Evolutionary conservation across 495 filamentous ascomycete genomes (phyloP).

Genomic region (Tuber calosporum): DNA sequence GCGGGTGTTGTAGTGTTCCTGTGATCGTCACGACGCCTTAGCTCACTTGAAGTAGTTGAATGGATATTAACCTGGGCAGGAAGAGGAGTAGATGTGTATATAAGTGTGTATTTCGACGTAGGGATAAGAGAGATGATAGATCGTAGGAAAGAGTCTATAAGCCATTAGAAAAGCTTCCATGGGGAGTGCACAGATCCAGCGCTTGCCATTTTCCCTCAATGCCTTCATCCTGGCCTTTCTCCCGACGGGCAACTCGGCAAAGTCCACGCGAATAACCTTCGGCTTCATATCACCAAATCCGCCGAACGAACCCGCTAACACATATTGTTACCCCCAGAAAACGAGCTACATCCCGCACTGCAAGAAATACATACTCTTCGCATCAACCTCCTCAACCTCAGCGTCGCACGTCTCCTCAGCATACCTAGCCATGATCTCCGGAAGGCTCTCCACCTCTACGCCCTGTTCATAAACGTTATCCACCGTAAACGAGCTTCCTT

Average conservation of each 20-base stretch:
- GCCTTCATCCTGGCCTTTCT: conserved; percentile 26
- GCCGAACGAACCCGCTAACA: conserved; percentile 29
- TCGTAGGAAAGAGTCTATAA: conserved; percentile 55
- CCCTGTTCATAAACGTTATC: conserved; percentile 32
- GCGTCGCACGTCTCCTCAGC: conserved; percentile 50
- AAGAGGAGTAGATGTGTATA: conserved; percentile 54
- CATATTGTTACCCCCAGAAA: background rate
- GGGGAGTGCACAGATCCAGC: background rate
- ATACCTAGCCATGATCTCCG: conserved; percentile 47
- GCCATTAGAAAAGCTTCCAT: conserved; percentile 1
- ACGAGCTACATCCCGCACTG: background rate
- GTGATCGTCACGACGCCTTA: conserved; percentile 45
- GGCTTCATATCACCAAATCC: conserved; percentile 37
- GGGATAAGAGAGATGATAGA: conserved; percentile 54
- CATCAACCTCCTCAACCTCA: conserved; percentile 51
- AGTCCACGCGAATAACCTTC: conserved; percentile 37
- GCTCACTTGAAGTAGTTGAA: conserved; percentile 14
- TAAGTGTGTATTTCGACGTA: conserved; percentile 53
- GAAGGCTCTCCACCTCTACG: conserved; percentile 48
- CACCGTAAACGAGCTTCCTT: conserved; percentile 32
- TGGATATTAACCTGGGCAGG: conserved; percentile 10
- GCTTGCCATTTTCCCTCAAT: conserved; percentile 34
- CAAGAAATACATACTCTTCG: conserved; percentile 51
- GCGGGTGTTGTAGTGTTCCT: conserved; percentile 42
- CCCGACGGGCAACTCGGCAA: conserved; percentile 23